Evolutionary conservation across 2,329 filamentous ascomycete genomes (phyloP), one percentile per base, ranked within the genome.

Genomic region (Exophiala viscosa): DNA sequence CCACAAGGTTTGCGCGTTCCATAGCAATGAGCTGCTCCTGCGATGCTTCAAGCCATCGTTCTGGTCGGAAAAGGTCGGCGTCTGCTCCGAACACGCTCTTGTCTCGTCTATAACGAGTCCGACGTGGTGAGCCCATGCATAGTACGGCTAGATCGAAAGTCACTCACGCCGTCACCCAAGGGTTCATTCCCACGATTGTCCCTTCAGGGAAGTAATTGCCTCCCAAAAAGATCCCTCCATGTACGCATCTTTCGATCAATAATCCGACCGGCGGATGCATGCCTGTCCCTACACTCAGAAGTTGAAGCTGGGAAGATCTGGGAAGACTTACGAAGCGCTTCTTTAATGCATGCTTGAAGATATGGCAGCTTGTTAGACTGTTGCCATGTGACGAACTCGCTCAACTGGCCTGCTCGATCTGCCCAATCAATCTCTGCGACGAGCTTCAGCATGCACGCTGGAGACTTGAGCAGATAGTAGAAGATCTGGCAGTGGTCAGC

Each of bases 31-130:
- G 64, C 58, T 74, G 69, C 5, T 70, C 69, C 0, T 42, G 20
- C 3, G 50, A 42, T 5, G 42, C 86, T 89, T 79, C 74, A 3
- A 79, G 64, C 78, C 87, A 91, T 43, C 87, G 69, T 68, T 90
- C 87, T 0, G 87, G 87, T 9, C 83, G 70, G 66, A 80, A 92
- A 0, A 65, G 67, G 36, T 89, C 82, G 0, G 81, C 81, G 56
- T 90, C 84, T 5, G 28, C 5, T 3, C 59, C 57, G 31, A 45
- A 79, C 28, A 74, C 60, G 40, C 76, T 74, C 41, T 66, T 67
- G 17, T 54, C 48, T 34, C 55, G 51, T n/a, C 52, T 58, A 31
- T 31, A 9, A 20, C 6, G 5, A 18, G 14, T 13, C 32, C 34
- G 34, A 36, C 11, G 10, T 10, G 14, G 34, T 36, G 34, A 36